Conservation (phyloP, 2,329 filamentous ascomycete species). For the Neofusicoccum parvum region DNA sequence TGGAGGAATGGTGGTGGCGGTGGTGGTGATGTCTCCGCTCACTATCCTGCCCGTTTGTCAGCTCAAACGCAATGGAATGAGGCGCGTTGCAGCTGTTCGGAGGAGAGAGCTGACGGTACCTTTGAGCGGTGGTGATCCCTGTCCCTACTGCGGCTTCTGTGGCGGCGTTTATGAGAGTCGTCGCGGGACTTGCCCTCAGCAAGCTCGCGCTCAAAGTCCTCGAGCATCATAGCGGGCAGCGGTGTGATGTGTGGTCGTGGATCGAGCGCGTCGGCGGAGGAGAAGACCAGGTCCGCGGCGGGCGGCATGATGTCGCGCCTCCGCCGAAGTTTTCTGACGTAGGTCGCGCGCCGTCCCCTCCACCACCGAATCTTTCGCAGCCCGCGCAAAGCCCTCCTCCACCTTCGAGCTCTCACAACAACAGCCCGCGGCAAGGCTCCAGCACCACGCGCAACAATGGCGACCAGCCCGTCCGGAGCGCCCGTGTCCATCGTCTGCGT, state of each 20-base stretch:
- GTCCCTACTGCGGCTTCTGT: constrained; percentile 45
- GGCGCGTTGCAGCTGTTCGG: not conserved
- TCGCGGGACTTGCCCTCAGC: constrained; percentile 65
- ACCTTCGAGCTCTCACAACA: not conserved
- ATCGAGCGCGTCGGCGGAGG: constrained; percentile 9
- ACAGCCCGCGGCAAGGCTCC: not conserved
- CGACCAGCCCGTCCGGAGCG: constrained; percentile 16
- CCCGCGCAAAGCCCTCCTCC: not conserved
- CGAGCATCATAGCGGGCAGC: constrained; percentile 55
- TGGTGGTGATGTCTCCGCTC: constrained; percentile 51
- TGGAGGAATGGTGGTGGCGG: constrained; percentile 43
- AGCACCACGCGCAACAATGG: constrained; percentile 1
- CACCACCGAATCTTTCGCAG: constrained; percentile 8
- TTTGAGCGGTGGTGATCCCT: constrained; percentile 27
- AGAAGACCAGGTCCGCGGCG: constrained; percentile 1
- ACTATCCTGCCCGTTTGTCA: constrained; percentile 27
- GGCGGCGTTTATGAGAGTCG: constrained; percentile 45
- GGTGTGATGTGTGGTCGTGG: not conserved
- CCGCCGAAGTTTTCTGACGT: constrained; percentile 19
- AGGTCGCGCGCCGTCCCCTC: not conserved
- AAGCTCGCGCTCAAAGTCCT: constrained; percentile 78
- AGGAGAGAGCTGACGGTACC: constrained; percentile 23
- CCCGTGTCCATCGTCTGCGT: constrained; percentile 88
- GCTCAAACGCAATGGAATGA: not conserved
- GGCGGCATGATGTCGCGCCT: constrained; percentile 9